Evolutionary conservation across 75 land plant genomes (phyloP).

Genomic region (Pinus tabuliformis): DNA sequence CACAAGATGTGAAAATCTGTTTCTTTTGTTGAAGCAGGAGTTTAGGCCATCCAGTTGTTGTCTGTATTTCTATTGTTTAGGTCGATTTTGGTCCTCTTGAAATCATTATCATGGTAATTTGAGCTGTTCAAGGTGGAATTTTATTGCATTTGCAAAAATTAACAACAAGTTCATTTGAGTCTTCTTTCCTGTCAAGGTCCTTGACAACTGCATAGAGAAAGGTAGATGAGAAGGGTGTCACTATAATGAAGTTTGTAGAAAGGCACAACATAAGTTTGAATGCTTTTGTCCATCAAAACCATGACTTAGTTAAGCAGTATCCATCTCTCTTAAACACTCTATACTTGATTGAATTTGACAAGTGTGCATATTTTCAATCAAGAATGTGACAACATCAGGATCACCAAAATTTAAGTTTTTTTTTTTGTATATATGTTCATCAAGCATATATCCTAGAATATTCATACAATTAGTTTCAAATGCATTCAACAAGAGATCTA

Average conservation of each 20-base stretch:
- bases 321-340: slow-evolving; percentile 85
- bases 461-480: too few relatives aligned
- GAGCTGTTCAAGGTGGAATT: too few relatives aligned
- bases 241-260: slow-evolving; percentile 84
- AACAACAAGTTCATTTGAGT: slow-evolving; percentile 34
- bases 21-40: too few relatives aligned
- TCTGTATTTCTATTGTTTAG: too few relatives aligned
- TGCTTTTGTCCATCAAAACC: slow-evolving; percentile 93
- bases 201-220: slow-evolving; percentile 13
- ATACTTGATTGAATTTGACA: slow-evolving; percentile 92
- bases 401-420: slow-evolving; percentile 4
- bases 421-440: slow-evolving; percentile 25
- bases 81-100: too few relatives aligned
- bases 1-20: too few relatives aligned
- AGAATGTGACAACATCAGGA: too few relatives aligned
- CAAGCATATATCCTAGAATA: too few relatives aligned
- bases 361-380: slow-evolving; percentile 42
- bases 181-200: slow-evolving; percentile 22
- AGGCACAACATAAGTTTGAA: slow-evolving; percentile 83
- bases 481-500: too few relatives aligned
- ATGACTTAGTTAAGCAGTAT: slow-evolving; percentile 88
- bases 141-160: slow-evolving; percentile 26
- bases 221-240: slow-evolving; percentile 65
- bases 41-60: too few relatives aligned
- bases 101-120: too few relatives aligned